These are phyloP conservation scores for Metroxylon sagu DNA, from an alignment of 176 grass and related monocot genomes.

Conservation along the genomic window DNA sequence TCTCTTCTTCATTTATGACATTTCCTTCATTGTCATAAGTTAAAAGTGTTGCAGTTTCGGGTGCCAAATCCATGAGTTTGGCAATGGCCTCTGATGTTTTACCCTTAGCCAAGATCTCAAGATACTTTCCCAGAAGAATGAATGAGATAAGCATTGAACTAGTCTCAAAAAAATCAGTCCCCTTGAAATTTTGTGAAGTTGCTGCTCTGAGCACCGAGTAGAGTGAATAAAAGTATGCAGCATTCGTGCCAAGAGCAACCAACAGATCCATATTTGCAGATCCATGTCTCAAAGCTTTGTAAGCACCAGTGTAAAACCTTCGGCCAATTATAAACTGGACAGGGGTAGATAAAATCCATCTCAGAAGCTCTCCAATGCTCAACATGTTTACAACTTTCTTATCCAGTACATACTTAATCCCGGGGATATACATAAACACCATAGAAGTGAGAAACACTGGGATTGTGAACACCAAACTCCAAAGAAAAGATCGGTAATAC, in stretches of 20 bases:
- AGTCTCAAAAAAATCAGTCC: slow-evolving; percentile 97
- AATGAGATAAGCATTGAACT: slow-evolving; percentile 98
- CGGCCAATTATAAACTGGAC: slow-evolving; percentile 86
- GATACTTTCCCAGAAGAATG: slow-evolving; percentile 92
- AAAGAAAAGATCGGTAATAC: slow-evolving; percentile 67
- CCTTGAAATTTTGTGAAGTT: slow-evolving; percentile 47
- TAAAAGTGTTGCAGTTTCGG: slow-evolving; percentile 60
- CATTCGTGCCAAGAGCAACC: slow-evolving; percentile 90
- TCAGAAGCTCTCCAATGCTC: slow-evolving; percentile 61
- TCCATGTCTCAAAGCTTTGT: slow-evolving; percentile 59
- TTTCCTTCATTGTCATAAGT: slow-evolving; percentile 48
- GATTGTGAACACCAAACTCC: slow-evolving; percentile 81
- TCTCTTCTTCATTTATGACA: slow-evolving; percentile 60
- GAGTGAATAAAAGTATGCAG: slow-evolving; percentile 83
- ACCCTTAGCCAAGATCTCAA: slow-evolving; percentile 95
- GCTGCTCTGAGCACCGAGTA: slow-evolving; percentile 72
- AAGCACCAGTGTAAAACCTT: slow-evolving; percentile 82
- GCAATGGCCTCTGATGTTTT: slow-evolving; percentile 93
- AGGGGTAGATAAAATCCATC: slow-evolving; percentile 83
- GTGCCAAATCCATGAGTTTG: slow-evolving; percentile 93
- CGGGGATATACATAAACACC: slow-evolving; percentile 94
- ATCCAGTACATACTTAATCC: slow-evolving; percentile 46
- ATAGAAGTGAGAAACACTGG: slow-evolving; percentile 92
- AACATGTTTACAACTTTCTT: slow-evolving; percentile 83
- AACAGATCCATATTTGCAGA: slow-evolving; percentile 99